Evolutionary conservation across 2,329 filamentous ascomycete species (phyloP).

Genomic region (Paramyrothecium roridum): DNA sequence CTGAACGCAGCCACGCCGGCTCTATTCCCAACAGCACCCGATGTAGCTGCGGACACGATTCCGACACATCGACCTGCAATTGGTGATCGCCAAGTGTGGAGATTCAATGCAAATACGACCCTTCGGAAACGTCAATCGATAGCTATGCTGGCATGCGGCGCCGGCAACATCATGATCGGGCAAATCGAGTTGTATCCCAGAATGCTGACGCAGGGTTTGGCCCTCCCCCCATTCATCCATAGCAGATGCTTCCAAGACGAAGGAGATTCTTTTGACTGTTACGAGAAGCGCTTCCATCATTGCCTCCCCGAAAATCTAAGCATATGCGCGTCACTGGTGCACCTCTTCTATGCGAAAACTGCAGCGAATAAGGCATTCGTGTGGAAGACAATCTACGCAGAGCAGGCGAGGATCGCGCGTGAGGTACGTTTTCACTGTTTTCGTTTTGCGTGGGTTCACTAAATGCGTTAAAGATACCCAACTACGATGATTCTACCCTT

Average conservation of each 20-base stretch:
- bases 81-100: constrained; percentile 1
- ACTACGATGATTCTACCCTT: neutral
- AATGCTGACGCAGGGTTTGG: constrained; percentile 11
- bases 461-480: neutral
- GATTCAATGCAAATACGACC: constrained; percentile 6
- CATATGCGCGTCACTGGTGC: constrained; percentile 11
- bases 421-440: constrained; percentile 6
- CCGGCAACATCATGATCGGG: constrained; percentile 9
- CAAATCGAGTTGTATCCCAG: constrained; percentile 13
- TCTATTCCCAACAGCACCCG: neutral
- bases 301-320: constrained; percentile 10
- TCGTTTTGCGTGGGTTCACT: neutral
- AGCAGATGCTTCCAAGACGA: constrained; percentile 9
- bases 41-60: too few species aligned
- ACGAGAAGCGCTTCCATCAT: constrained; percentile 4
- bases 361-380: constrained; percentile 8
- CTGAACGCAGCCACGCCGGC: neutral
- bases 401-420: constrained; percentile 4
- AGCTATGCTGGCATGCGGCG: neutral
- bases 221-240: constrained; percentile 15
- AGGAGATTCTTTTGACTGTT: constrained; percentile 1
- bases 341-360: constrained; percentile 10
- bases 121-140: constrained; percentile 5
- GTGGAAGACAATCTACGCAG: constrained; percentile 14
- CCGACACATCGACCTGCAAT: too few species aligned